Percentiles rank a stretch among this genome's conserved stretches.
These are phyloP conservation scores for Gynochthodes officinalis DNA, from an alignment of 257 asterid species.

Conservation along the genomic window DNA sequence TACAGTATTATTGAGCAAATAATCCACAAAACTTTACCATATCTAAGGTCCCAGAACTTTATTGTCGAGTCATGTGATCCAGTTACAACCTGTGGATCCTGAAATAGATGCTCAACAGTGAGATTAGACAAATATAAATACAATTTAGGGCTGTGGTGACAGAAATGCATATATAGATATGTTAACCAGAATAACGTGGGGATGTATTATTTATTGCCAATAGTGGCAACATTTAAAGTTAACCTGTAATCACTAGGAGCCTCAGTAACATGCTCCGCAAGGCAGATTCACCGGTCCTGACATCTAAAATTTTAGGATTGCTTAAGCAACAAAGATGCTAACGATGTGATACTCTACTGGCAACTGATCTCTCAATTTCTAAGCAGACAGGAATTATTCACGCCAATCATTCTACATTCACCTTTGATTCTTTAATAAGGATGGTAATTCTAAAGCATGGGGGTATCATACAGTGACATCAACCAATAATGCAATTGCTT, in stretches of 20 bases:
- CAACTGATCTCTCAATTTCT: neutral
- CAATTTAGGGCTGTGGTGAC: neutral
- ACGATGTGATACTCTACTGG: neutral
- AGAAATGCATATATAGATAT: neutral
- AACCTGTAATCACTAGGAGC: neutral
- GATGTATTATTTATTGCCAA: neutral
- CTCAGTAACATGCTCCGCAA: neutral
- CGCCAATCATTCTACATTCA: neutral
- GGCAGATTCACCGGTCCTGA: neutral
- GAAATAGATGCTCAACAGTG: slow-evolving; percentile 21
- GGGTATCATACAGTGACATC: neutral
- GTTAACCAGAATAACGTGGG: neutral
- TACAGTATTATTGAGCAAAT: slow-evolving; percentile 1
- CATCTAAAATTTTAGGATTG: neutral
- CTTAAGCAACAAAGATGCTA: neutral
- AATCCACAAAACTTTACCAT: slow-evolving; percentile 36
- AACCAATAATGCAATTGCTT: neutral
- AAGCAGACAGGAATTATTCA: neutral
- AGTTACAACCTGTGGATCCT: slow-evolving; percentile 98
- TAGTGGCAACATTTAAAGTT: neutral
- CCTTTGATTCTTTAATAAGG: neutral
- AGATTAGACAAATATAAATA: slow-evolving; percentile 10
- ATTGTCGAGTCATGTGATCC: slow-evolving; percentile 96
- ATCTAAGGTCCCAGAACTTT: slow-evolving; percentile 90
- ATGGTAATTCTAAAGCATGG: neutral